Evolutionary conservation across 371 early-diverging fungal species (phyloP), one percentile per base, ranked within the genome.

Genomic region (Gilbertella persicaria): DNA sequence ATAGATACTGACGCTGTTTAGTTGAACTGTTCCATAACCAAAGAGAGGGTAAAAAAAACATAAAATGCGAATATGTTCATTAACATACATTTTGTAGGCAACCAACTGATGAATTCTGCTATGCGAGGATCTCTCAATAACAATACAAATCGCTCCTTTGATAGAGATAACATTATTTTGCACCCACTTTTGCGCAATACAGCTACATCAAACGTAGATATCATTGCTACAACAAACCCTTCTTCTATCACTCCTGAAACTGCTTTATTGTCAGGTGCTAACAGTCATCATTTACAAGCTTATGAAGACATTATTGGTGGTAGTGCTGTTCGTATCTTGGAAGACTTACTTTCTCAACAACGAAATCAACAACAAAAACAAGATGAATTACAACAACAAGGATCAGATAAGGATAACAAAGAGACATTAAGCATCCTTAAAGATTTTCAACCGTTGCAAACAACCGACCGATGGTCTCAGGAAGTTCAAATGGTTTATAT

Each of bases 381-480:
- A 33, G 42, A 50, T 12, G 33, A 50, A 12, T 23, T 5, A 4
- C 13, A 68, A 60, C 58, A 20, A 12, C 45, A 17, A 48, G 55
- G 41, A 53, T 14, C 5, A 21, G 58, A 44, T 29, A 51, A 46
- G 49, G 60, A 37, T 28, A 60, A 19, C 47, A 63, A 39, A 20
- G 59, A 62, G 23, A 52, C 45, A 10, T 20, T 62, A n/a, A 44
- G 20, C 1, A 20, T 58, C 5, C 19, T 84, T 10, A 79, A 84
- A 40, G 79, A 79, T 9, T 88, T 84, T 47, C 69, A 67, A 35
- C 87, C 89, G 5, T 58, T 82, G 67, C 73, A 80, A n/a, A 87
- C 90, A 0, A 48, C 69, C 4, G 90, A 92, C 60, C 82, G 95
- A 5, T 94, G 94, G 94, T 69, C 73, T 26, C 89, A 93, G 57